These are phyloP conservation scores for Hyphopichia burtonii DNA, from an alignment of 1,139 yeast species.

Conservation along the genomic window DNA sequence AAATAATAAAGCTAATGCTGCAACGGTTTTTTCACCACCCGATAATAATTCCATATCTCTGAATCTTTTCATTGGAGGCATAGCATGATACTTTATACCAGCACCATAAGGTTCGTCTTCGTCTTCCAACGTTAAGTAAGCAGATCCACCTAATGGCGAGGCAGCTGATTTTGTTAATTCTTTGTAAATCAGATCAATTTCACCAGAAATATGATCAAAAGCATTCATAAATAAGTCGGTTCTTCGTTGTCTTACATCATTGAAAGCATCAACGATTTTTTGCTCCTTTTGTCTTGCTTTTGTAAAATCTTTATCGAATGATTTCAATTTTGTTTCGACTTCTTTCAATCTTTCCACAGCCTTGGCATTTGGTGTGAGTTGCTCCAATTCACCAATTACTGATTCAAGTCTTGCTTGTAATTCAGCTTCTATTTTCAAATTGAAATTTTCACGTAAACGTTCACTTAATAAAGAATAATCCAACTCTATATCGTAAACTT, in stretches of 20 bases:
- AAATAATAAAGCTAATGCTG: conserved; percentile 88
- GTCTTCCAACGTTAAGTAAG: conserved; percentile 81
- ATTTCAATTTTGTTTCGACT: conserved; percentile 59
- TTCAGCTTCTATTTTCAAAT: conserved; percentile 45
- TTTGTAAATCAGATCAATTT: conserved; percentile 79
- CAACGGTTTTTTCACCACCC: conserved; percentile 97
- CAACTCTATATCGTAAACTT: conserved; percentile 49
- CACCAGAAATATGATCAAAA: conserved; percentile 68
- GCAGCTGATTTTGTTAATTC: conserved; percentile 72
- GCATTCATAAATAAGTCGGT: conserved; percentile 66
- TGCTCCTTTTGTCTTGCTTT: conserved; percentile 62
- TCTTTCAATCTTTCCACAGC: conserved; percentile 77
- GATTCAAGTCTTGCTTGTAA: conserved; percentile 36
- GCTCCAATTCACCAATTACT: conserved; percentile 49
- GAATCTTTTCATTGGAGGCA: conserved; percentile 95
- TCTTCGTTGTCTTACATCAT: conserved; percentile 59
- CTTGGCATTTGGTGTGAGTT: conserved; percentile 74
- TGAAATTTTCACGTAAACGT: conserved; percentile 39
- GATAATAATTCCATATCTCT: conserved; percentile 90
- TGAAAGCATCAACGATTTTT: conserved; percentile 55
- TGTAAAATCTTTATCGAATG: conserved; percentile 65
- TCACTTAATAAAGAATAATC: conserved; percentile 56
- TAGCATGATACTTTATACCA: conserved; percentile 89
- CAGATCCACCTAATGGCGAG: conserved; percentile 87
- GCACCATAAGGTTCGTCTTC: conserved; percentile 84